phyloP scores from a whole-genome alignment of 2,329 filamentous ascomycete genomes.

The Phoma sp. region DNA sequence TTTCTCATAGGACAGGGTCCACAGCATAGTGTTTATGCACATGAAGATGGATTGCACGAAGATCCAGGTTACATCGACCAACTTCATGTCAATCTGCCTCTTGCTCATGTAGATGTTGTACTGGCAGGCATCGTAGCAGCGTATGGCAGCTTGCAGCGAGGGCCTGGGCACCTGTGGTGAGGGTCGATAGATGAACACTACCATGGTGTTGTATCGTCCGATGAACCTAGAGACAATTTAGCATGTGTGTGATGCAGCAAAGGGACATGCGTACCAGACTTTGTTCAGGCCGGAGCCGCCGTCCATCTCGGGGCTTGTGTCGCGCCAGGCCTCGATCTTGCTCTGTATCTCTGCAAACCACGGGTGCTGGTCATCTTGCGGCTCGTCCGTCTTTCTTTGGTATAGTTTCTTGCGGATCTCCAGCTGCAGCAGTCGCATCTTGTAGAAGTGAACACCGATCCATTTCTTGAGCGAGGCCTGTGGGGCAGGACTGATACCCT shows the following conservation, averaged over 20 bases:
- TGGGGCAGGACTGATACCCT: slow-evolving; percentile 73
- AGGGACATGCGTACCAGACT: slow-evolving; percentile 68
- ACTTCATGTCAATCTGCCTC: slow-evolving; percentile 76
- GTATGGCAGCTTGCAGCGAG: slow-evolving; percentile 75
- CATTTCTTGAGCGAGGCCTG: slow-evolving; percentile 82
- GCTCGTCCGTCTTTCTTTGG: slow-evolving; percentile 78
- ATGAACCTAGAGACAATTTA: slow-evolving; percentile 58
- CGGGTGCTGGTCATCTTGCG: slow-evolving; percentile 78
- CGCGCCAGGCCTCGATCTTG: slow-evolving; percentile 81
- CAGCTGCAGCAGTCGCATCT: slow-evolving; percentile 84
- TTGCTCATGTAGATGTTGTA: slow-evolving; percentile 83
- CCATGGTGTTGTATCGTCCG: slow-evolving; percentile 81
- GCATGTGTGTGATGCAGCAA: background rate
- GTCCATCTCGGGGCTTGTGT: slow-evolving; percentile 74
- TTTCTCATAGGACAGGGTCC: slow-evolving; percentile 87
- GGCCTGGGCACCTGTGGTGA: slow-evolving; percentile 91
- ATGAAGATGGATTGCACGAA: slow-evolving; percentile 90
- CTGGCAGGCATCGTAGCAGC: slow-evolving; percentile 82
- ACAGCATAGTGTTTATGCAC: slow-evolving; percentile 88
- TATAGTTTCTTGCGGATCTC: slow-evolving; percentile 89
- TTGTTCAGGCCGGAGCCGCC: slow-evolving; percentile 75
- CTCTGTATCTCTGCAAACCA: slow-evolving; percentile 85
- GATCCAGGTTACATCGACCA: slow-evolving; percentile 90
- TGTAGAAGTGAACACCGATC: slow-evolving; percentile 90
- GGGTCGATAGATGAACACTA: slow-evolving; percentile 85